These are phyloP conservation scores for Paecilomyces dactylethromorphus DNA, from an alignment of 2,329 filamentous ascomycete genomes.

Conservation along the genomic window DNA sequence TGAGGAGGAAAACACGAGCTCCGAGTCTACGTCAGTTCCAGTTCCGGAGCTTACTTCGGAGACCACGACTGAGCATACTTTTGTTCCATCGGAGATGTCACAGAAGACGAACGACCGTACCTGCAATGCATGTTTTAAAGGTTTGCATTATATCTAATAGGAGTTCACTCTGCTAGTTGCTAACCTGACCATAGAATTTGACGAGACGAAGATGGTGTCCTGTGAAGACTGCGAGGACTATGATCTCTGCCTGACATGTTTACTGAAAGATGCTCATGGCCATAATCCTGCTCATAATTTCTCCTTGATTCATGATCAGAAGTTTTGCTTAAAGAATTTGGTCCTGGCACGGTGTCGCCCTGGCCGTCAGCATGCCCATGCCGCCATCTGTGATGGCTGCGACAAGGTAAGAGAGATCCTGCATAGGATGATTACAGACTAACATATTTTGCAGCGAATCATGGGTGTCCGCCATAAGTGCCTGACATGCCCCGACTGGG, in stretches of 20 bases:
- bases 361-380: slow-evolving; percentile 74
- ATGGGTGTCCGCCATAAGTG: slow-evolving; percentile 92
- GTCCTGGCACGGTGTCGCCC: slow-evolving; percentile 65
- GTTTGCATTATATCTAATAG: slow-evolving; percentile 30
- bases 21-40: slow-evolving; percentile 9
- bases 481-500: slow-evolving; percentile 93
- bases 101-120: slow-evolving; percentile 31
- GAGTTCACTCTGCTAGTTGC: slow-evolving; percentile 1
- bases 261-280: slow-evolving; percentile 69
- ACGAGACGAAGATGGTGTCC: slow-evolving; percentile 75
- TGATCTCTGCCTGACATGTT: slow-evolving; percentile 83
- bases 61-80: slow-evolving; percentile 7
- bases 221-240: slow-evolving; percentile 82
- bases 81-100: slow-evolving; percentile 9
- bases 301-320: slow-evolving; percentile 43
- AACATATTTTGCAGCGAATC: slow-evolving; percentile 54
- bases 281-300: slow-evolving; percentile 88
- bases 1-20: slow-evolving; percentile 9
- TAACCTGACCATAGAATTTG: slow-evolving; percentile 49
- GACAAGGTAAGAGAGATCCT: slow-evolving; percentile 52
- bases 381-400: slow-evolving; percentile 91
- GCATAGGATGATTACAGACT: slow-evolving; percentile 8
- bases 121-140: slow-evolving; percentile 60
- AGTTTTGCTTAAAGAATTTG: slow-evolving; percentile 54
- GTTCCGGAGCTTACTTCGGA: slow-evolving; percentile 19